Evolutionary conservation across 2,329 filamentous ascomycete species (phyloP), one percentile per base, ranked within the genome.

Genomic region (Paraphoma chrysanthemicola): DNA sequence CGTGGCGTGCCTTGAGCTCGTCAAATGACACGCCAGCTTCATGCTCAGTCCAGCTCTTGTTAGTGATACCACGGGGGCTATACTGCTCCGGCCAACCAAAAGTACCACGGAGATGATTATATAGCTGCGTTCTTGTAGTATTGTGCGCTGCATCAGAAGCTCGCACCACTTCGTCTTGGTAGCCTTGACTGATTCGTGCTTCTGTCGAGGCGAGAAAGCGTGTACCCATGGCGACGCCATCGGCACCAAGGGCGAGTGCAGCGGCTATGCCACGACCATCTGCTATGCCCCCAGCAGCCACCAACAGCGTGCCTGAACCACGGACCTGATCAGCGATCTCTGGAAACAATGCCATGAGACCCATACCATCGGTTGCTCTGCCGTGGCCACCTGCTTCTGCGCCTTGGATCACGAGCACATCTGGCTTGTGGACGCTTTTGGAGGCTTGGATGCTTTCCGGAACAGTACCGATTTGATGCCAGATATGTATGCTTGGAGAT

Each of bases 371-470:
- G 28, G 46, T 54, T 44, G 83, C 83, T 56, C 83, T 83, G 62
- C 87, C 86, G 66, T 89, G 86, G 0, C 87, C 87, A 6, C 86
- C 86, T 0, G 86, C 86, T 71, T 89, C 87, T 7, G 80, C 76
- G 3, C 87, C 86, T 71, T 89, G 87, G 6, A 84, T 79, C 4
- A 89, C 85, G 1, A 89, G 63, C 41, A 84, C 84, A 62, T 89
- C 85, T 1, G 83, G 76, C 42, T 29, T 48, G 31, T 63, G 77
- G 1, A 80, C 82, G 31, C 82, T 78, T 7, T 62, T 46, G 0
- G 82, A 71, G 1, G 81, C 83, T 57, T 81, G 79, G 14, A 82
- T 53, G n/a, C 85, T 85, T 7, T 85, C 82, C 1, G 73, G 71
- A 5, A 88, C 81, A 18, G 82, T 87, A 17, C 86, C 86, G 12